Conservation (phyloP, 1,139 yeast species). For the Sugiyamaella pinicola region DNA sequence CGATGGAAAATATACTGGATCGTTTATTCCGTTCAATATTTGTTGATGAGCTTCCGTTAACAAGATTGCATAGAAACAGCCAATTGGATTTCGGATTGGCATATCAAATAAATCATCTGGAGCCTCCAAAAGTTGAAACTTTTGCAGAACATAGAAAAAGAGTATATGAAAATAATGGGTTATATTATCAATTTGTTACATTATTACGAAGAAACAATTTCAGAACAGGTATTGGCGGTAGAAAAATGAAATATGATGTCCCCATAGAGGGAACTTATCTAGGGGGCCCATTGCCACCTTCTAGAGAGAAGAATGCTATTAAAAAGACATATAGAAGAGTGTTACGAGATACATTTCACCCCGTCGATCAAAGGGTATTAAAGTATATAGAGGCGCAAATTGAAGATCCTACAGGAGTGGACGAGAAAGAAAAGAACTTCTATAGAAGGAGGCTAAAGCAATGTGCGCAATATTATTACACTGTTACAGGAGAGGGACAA, state of each 20-base stretch:
- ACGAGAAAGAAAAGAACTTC: conserved; percentile 17
- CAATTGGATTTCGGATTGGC: conserved; percentile 23
- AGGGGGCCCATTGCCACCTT: conserved; percentile 30
- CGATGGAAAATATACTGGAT: conserved; percentile 24
- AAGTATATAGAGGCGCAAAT: conserved; percentile 26
- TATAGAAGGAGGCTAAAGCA: conserved; percentile 29
- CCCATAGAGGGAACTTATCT: conserved; percentile 29
- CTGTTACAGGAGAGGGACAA: conserved; percentile 19
- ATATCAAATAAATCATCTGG: conserved; percentile 26
- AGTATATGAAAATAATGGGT: neutral
- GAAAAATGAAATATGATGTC: conserved; percentile 29
- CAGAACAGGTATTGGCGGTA: conserved; percentile 25
- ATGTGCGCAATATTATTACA: conserved; percentile 22
- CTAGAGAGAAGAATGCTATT: conserved; percentile 29
- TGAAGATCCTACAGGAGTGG: conserved; percentile 11
- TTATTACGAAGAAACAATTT: conserved; percentile 23
- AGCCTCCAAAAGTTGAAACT: conserved; percentile 24
- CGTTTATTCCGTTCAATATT: conserved; percentile 23
- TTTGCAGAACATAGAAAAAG: conserved; percentile 19
- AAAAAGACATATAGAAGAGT: conserved; percentile 23
- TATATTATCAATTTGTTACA: conserved; percentile 26
- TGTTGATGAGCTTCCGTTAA: conserved; percentile 30
- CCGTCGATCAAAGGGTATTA: conserved; percentile 29
- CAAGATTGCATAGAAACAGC: conserved; percentile 20
- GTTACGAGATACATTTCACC: conserved; percentile 25